These are phyloP conservation scores for Fusarium agapanthi DNA, from an alignment of 2,329 filamentous ascomycete genomes.

Conservation along the genomic window DNA sequence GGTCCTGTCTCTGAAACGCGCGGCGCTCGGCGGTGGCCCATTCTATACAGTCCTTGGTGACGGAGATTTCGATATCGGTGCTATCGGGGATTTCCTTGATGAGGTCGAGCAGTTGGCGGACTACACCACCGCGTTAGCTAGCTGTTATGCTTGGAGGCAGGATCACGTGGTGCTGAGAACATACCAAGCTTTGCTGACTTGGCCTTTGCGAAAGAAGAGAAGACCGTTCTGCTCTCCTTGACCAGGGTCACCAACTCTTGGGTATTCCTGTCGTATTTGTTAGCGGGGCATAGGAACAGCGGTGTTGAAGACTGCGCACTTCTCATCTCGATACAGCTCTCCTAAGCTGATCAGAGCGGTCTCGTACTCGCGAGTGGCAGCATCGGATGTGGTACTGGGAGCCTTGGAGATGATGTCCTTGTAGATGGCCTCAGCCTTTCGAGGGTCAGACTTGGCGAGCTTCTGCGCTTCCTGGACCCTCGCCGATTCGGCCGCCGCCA, in stretches of 20 bases:
- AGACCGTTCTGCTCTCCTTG: constrained; percentile 86
- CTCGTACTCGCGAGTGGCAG: constrained; percentile 91
- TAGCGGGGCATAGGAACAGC: constrained; percentile 12
- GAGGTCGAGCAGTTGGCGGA: constrained; percentile 95
- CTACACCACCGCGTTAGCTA: constrained; percentile 56
- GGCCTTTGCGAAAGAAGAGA: constrained; percentile 97
- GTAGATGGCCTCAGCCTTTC: constrained; percentile 87
- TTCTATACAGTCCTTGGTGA: constrained; percentile 99
- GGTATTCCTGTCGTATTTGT: constrained; percentile 66
- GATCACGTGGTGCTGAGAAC: constrained; percentile 40
- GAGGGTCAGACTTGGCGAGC: constrained; percentile 80
- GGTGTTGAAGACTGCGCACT: constrained; percentile 60
- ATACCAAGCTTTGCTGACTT: constrained; percentile 98
- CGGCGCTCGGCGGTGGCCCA: constrained; percentile 96
- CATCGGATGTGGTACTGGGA: constrained; percentile 83
- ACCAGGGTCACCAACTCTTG: constrained; percentile 90
- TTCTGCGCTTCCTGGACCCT: constrained; percentile 90
- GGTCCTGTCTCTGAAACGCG: constrained; percentile 96
- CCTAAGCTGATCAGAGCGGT: constrained; percentile 86
- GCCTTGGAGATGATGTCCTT: constrained; percentile 88
- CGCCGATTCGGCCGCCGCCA: constrained; percentile 67
- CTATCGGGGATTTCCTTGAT: constrained; percentile 94
- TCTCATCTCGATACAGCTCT: constrained; percentile 90
- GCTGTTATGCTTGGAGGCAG: not conserved
- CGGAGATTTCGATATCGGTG: constrained; percentile 90